Base-by-base conservation (phyloP, 2,329 filamentous ascomycete genomes). In the Xylaria digitata region DNA sequence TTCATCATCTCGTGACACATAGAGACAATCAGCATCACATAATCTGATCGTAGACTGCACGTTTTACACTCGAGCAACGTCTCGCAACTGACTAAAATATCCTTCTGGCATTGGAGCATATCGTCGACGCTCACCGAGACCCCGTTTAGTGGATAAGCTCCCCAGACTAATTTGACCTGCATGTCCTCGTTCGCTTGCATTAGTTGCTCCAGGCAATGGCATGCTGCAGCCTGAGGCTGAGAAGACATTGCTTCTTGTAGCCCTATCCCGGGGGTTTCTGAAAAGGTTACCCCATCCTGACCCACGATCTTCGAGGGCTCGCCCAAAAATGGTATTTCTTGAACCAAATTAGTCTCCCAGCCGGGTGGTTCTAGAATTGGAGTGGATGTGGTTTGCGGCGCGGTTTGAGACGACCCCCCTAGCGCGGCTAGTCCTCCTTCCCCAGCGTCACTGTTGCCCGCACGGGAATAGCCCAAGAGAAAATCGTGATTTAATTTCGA, bases 1-100 rank as follows among this genome's bases (percentile, higher is more conserved):
- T 56, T 56, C 52, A 63, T 63, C 60, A 63, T 63, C 43, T 63
- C 60, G 32, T 43, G 52, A 46, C 60, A 63, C 60, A 63, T 63
- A 11, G 60, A 63, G 8, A 63, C 60, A 21, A 63, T 49, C 17
- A 63, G 15, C 60, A 63, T 63, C 19, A 63, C 52, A 21, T 63
- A 63, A 21, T 63, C 60, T 32, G 60, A 63, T 32, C 60, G 60
- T 6, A 56, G 32, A 50, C 52, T 63, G 52, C 60, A 63, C 2
- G 4, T 26, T 9, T 50, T 21, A 13, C 60, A 63, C 43, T 56
- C 60, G 7, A 63, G 52, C 11, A 63, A 21, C 32, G 43, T 50
- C 43, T 50, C 60, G 45, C 60, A 63, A 23, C 60, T 63, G 11
- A 50, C 52, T 21, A 63, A 34, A 30, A 63, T 56, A n/a, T 63